Evolutionary conservation across 179 eudicot species (phyloP).

Genomic region (Camellia oleifera): DNA sequence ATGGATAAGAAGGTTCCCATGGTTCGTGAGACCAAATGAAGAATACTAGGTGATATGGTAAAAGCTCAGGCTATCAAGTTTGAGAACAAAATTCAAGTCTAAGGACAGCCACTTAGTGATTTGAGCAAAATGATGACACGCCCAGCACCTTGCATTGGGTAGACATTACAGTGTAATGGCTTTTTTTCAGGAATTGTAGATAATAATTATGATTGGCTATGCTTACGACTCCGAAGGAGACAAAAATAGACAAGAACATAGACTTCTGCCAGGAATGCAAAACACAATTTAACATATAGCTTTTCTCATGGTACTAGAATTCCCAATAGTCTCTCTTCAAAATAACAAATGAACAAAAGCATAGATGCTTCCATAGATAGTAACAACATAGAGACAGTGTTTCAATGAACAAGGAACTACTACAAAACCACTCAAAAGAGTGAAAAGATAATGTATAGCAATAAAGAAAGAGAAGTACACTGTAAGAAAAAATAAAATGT

Average conservation of each 20-base stretch:
- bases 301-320: background rate
- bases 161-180: background rate
- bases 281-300: background rate
- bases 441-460: background rate
- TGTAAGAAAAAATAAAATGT: background rate
- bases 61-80: background rate
- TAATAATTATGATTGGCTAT: background rate
- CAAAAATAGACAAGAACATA: background rate
- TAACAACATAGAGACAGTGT: background rate
- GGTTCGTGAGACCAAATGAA: background rate
- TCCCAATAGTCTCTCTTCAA: background rate
- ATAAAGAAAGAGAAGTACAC: background rate
- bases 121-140: background rate
- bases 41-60: background rate
- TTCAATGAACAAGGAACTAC: background rate
- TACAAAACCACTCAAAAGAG: background rate
- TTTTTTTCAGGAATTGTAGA: background rate
- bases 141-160: background rate
- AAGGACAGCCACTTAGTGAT: background rate
- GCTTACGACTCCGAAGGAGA: background rate
- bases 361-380: background rate
- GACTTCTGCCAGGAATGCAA: background rate
- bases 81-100: constrained; percentile 4
- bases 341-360: background rate
- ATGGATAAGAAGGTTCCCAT: background rate